These are phyloP conservation scores for Solanum bulbocastanum DNA, from an alignment of 257 asterid species.

Conservation along the genomic window DNA sequence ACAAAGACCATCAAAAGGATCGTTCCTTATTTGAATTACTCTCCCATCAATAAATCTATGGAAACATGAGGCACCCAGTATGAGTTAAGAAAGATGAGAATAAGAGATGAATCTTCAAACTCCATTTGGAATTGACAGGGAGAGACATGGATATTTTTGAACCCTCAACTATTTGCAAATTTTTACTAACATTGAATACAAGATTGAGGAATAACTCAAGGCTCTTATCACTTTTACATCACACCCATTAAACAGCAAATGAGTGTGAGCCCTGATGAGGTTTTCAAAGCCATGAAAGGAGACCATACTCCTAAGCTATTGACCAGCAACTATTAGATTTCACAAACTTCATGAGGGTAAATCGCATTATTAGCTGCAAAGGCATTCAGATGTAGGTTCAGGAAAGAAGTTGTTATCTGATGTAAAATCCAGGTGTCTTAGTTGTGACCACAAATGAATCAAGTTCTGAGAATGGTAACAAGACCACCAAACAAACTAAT, in stretches of 20 bases:
- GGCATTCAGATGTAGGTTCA: not conserved
- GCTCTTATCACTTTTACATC: not conserved
- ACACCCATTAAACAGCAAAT: not conserved
- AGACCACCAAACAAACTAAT: not conserved
- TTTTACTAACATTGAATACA: not conserved
- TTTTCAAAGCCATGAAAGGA: not conserved
- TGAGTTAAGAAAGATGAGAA: not conserved
- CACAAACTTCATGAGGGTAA: not conserved
- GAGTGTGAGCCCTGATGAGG: not conserved
- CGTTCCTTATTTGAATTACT: not conserved
- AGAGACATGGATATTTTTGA: not conserved
- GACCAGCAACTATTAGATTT: not conserved
- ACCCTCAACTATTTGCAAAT: not conserved
- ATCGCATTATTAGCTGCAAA: not conserved
- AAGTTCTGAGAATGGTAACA: not conserved
- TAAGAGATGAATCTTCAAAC: not conserved
- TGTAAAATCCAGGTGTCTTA: not conserved
- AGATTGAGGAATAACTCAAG: not conserved
- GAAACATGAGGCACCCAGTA: not conserved
- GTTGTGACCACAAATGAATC: not conserved
- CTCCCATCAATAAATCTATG: not conserved
- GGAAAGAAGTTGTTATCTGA: not conserved
- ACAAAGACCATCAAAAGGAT: not conserved
- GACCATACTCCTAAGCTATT: not conserved
- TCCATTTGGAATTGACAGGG: not conserved